Base-by-base conservation (phyloP, 192 early-diverging fungal species). In the Umbelopsis sp. region DNA sequence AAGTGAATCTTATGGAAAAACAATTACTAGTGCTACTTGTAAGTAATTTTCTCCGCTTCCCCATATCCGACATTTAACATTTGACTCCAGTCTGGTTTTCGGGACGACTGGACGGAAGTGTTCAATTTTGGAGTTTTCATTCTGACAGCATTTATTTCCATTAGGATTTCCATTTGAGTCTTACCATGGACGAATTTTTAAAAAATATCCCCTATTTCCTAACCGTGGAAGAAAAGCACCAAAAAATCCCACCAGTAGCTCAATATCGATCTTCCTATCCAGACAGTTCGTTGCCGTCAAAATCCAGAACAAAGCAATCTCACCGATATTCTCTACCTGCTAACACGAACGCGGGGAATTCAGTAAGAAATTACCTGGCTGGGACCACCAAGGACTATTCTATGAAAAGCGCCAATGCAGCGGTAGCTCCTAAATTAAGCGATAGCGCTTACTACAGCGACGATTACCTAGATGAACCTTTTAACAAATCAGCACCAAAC, bases 1-100 rank as follows among this genome's bases (percentile, higher is more conserved):
- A 92, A 70, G 87, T 92, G 66, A 91, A 91, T 52, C 77, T 91
- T 20, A 92, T 92, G 91, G 91, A 92, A 65, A 89, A 89, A 67
- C 91, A 92, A 76, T 75, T 92, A 44, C 81, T 92, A 44, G 85
- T 83, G 22, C 74, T 92, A 66, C 74, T 92, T 25, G 85, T 75
- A 73, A 70, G 67, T 66, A 45, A 49, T 49, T 49, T 21, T 62
- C 56, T 32, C 56, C 56, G 29, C 31, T 34, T 20, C 1, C 1
- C 25, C 11, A 1, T 21, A 8, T 3, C 25, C 14, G 16, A 7
- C 29, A 62, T 54, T n/a, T 16, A 25, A 16, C 56, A 26, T 29
- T 34, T 14, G 34, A 34, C 47, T 21, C 16, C 16, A 6, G 47
- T 4, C 47, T 5, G n/a, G 47, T 49, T 62, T 34, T 53, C 34